phyloP scores from a whole-genome alignment of 306 rosid genomes.

The Castanea crenata region DNA sequence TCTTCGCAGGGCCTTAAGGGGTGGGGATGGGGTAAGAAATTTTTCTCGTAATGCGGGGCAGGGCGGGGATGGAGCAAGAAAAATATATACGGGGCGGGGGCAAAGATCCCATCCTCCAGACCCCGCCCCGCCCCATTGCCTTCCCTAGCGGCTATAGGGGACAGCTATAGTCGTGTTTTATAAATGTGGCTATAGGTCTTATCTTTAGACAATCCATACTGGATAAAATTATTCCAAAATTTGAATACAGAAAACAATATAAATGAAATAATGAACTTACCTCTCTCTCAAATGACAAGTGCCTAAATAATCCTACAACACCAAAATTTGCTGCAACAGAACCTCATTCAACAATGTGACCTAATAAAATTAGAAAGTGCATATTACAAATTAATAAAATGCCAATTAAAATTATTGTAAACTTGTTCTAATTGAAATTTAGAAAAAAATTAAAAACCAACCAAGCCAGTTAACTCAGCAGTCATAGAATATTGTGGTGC shows the following conservation, averaged over 20 bases:
- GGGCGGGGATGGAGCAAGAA: too few relatives aligned
- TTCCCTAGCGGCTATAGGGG: too few relatives aligned
- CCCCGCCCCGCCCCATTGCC: too few relatives aligned
- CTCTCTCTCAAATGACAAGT: conserved; percentile 66
- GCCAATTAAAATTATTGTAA: background rate
- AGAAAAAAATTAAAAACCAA: conserved; percentile 30
- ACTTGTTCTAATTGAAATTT: background rate
- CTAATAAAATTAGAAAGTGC: conserved; percentile 35
- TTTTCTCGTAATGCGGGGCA: too few relatives aligned
- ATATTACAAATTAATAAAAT: conserved; percentile 17
- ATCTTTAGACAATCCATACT: conserved; percentile 13
- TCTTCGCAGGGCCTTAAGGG: too few relatives aligned
- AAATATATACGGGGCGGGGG: too few relatives aligned
- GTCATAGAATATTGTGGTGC: conserved; percentile 67
- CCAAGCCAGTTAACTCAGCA: conserved; percentile 74
- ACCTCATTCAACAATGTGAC: conserved; percentile 64
- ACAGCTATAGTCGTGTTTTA: too few relatives aligned
- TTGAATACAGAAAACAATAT: background rate
- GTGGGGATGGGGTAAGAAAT: too few relatives aligned
- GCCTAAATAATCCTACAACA: conserved; percentile 70
- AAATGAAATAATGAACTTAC: conserved; percentile 43
- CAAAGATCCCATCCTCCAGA: too few relatives aligned
- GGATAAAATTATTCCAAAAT: background rate
- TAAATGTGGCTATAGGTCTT: too few relatives aligned
- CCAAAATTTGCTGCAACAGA: conserved; percentile 70